Conservation (phyloP, 2,329 filamentous ascomycete genomes). For the Pezicula carpinea region DNA sequence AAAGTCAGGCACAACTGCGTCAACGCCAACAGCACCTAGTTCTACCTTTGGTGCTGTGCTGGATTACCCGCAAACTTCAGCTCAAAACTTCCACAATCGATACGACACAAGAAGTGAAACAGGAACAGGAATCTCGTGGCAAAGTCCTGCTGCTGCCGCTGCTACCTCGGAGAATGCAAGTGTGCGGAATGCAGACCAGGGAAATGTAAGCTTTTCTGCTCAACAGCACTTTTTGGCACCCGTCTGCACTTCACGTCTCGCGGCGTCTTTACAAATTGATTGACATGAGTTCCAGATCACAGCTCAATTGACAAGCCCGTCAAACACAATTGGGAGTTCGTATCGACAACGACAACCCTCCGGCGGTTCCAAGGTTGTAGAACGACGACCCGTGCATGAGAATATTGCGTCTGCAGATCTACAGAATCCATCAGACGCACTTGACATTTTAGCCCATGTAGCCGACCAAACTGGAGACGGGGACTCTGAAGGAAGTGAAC, state of each 20-base stretch:
- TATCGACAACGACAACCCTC: slow-evolving; percentile 13
- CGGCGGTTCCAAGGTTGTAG: slow-evolving; percentile 7
- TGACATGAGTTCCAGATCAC: slow-evolving; percentile 8
- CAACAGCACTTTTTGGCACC: not conserved
- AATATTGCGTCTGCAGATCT: slow-evolving; percentile 26
- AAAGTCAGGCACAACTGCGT: not conserved
- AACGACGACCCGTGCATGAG: slow-evolving; percentile 15
- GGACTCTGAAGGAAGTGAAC: slow-evolving; percentile 20
- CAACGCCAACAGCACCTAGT: slow-evolving; percentile 5
- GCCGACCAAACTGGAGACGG: slow-evolving; percentile 26
- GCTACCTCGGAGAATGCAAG: slow-evolving; percentile 13
- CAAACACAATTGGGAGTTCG: slow-evolving; percentile 6
- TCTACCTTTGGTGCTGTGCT: slow-evolving; percentile 10
- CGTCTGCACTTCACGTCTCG: too few relatives aligned
- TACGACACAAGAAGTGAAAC: slow-evolving; percentile 14
- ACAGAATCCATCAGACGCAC: slow-evolving; percentile 28
- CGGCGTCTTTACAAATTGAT: not conserved
- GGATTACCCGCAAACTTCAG: not conserved
- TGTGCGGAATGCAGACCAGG: slow-evolving; percentile 15
- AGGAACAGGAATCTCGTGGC: slow-evolving; percentile 11
- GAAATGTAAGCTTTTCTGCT: slow-evolving; percentile 12
- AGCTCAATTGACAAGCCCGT: slow-evolving; percentile 4
- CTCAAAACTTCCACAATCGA: slow-evolving; percentile 12
- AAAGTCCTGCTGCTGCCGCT: slow-evolving; percentile 10
- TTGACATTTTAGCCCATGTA: slow-evolving; percentile 28